These are phyloP conservation scores for Pseudogymnoascus verrucosus DNA, from an alignment of 2,329 filamentous ascomycete genomes.

Conservation along the genomic window DNA sequence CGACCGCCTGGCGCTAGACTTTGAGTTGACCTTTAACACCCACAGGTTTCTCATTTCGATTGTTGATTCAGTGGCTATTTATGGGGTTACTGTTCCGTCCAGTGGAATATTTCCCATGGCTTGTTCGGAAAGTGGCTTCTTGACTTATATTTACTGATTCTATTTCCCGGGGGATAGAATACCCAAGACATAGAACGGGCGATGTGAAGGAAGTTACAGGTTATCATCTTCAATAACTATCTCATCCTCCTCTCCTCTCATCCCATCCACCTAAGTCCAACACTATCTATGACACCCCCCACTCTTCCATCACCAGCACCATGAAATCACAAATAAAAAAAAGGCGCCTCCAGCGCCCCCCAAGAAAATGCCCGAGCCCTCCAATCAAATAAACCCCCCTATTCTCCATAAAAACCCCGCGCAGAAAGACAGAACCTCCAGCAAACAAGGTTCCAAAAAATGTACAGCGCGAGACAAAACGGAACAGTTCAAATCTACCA, in stretches of 20 bases:
- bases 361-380: background rate
- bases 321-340: background rate
- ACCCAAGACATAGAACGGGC: background rate
- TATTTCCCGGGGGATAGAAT: background rate
- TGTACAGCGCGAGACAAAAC: background rate
- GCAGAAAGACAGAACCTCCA: background rate
- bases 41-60: no score
- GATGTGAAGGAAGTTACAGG: background rate
- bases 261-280: background rate
- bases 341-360: constrained; percentile 1
- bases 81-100: no score
- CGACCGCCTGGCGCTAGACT: no score
- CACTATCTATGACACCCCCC: background rate
- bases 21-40: no score
- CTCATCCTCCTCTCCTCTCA: background rate
- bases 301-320: background rate
- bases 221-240: constrained; percentile 1
- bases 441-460: background rate
- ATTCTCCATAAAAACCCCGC: background rate
- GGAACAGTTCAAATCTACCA: background rate
- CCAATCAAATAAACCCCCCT: background rate
- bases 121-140: no score
- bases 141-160: no score
- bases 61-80: no score
- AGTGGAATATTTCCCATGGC: no score